Conservation (phyloP, 78 protist species). For the Planoprotostelium fungivorum region DNA sequence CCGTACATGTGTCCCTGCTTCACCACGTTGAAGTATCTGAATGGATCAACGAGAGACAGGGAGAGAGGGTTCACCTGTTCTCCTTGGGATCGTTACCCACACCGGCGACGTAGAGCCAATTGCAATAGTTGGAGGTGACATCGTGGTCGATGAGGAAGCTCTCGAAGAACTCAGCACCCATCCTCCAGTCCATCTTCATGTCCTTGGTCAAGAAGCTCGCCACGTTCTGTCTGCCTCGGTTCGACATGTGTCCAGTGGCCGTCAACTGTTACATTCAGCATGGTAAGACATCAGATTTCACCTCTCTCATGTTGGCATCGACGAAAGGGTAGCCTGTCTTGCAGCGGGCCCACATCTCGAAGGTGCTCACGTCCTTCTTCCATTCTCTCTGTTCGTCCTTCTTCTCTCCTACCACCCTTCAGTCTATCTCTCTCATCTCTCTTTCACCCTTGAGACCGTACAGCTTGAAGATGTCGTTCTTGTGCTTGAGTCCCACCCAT, state of each 20-base stretch:
- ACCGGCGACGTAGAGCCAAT: conserved; percentile 11
- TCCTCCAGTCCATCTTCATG: conserved; percentile 49
- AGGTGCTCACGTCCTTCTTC: neutral
- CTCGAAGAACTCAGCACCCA: conserved; percentile 60
- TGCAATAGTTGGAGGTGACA: conserved; percentile 35
- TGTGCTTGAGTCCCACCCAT: conserved; percentile 15
- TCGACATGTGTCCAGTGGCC: conserved; percentile 41
- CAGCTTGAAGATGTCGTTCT: conserved; percentile 1
- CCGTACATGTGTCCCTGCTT: conserved; percentile 2
- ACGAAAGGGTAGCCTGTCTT: conserved; percentile 48
- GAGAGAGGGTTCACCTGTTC: too few relatives aligned
- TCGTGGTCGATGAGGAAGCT: conserved; percentile 47
- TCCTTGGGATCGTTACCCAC: neutral
- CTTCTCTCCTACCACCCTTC: neutral
- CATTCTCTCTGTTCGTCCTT: neutral
- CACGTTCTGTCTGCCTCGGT: conserved; percentile 64
- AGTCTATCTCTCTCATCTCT: neutral
- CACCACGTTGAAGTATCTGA: conserved; percentile 35
- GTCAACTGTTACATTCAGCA: conserved; percentile 6
- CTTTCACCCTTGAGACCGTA: neutral
- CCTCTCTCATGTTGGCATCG: conserved; percentile 63
- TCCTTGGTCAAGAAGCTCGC: conserved; percentile 44
- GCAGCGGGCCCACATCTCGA: conserved; percentile 38
- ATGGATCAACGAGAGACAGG: neutral
- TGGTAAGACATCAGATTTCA: neutral